Conservation (phyloP, 345 rosid genomes). For the Citrus maxima region DNA sequence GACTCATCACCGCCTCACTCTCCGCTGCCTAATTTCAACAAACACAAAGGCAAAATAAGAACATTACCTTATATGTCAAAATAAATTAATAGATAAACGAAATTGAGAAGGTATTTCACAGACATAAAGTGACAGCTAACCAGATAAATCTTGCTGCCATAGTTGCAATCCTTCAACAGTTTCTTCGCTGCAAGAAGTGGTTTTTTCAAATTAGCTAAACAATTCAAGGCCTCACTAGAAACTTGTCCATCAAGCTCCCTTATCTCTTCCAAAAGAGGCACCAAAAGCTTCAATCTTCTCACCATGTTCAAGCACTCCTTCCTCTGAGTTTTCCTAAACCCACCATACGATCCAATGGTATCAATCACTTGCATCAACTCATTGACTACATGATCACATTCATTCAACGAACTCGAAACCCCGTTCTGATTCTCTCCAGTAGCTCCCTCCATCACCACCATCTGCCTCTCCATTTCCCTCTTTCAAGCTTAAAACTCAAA, state of each 20-base stretch:
- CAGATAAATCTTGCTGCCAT: constrained; percentile 65
- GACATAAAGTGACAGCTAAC: constrained; percentile 16
- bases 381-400: constrained; percentile 4
- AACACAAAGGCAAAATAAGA: not conserved
- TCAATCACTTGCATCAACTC: constrained; percentile 45
- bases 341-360: constrained; percentile 34
- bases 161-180: constrained; percentile 49
- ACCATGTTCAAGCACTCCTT: constrained; percentile 58
- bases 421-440: not conserved
- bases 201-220: constrained; percentile 35
- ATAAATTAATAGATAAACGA: not conserved
- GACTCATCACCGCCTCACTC: constrained; percentile 52
- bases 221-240: constrained; percentile 17
- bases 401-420: constrained; percentile 26
- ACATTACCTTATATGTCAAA: not conserved
- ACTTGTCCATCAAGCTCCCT: constrained; percentile 26
- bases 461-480: constrained; percentile 24
- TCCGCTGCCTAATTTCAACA: constrained; percentile 46
- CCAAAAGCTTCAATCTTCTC: constrained; percentile 55
- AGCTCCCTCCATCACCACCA: not conserved
- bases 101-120: not conserved
- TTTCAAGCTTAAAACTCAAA: constrained; percentile 1
- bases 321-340: constrained; percentile 46
- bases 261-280: constrained; percentile 54
- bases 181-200: constrained; percentile 46